Evolutionary conservation across 2,329 filamentous ascomycete genomes (phyloP).

Genomic region (Graphiopsis chlorocephala): DNA sequence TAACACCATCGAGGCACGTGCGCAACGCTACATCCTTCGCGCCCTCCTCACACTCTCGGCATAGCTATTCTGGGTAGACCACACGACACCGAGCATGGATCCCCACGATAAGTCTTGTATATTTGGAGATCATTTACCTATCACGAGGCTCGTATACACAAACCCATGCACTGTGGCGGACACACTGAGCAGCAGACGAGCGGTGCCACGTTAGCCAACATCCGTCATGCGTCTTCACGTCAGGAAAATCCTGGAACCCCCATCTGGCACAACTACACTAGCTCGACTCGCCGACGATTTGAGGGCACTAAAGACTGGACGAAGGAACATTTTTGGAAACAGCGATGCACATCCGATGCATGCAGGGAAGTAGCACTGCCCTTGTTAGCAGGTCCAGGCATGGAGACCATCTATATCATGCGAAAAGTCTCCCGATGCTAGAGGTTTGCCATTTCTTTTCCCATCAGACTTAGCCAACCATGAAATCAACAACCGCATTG

Average conservation of each 20-base stretch:
- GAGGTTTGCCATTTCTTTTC: neutral
- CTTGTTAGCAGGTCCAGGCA: neutral
- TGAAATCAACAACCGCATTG: neutral
- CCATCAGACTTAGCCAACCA: neutral
- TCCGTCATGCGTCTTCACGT: neutral
- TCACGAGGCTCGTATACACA: neutral
- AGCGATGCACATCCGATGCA: neutral
- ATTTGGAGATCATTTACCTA: neutral
- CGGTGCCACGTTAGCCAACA: neutral
- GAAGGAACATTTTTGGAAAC: neutral
- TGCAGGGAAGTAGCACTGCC: neutral
- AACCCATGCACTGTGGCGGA: neutral
- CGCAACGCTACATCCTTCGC: neutral
- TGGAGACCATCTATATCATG: neutral
- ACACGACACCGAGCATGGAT: neutral
- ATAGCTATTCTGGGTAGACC: neutral
- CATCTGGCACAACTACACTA: neutral
- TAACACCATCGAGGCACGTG: neutral
- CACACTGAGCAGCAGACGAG: neutral
- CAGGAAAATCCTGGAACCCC: neutral
- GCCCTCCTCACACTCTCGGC: neutral
- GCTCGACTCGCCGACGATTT: neutral
- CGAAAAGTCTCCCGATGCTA: neutral
- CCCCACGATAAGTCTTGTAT: neutral
- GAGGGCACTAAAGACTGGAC: neutral